A percentile compares a stretch with the other conserved stretches of the same genome.
phyloP scores from a whole-genome alignment of 257 asterid species.

The Cordia subcordata region DNA sequence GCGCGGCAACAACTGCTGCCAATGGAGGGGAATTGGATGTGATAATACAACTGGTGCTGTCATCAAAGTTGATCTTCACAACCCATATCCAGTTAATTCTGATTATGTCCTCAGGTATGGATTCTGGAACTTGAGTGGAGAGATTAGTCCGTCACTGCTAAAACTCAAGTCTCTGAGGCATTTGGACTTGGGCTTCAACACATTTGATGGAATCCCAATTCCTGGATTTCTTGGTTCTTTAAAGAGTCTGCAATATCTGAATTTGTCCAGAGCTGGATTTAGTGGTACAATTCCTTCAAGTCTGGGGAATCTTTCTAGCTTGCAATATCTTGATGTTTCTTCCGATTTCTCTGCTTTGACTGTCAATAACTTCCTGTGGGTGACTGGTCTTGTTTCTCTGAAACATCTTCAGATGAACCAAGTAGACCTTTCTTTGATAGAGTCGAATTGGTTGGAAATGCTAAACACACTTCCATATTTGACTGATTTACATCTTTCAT shows the following conservation, averaged over 20 bases:
- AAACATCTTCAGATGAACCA: conserved; percentile 34
- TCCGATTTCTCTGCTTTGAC: conserved; percentile 15
- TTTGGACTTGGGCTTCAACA: conserved; percentile 49
- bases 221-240: conserved; percentile 42
- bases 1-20: conserved; percentile 38
- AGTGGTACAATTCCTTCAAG: conserved; percentile 27
- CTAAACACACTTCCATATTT: conserved; percentile 33
- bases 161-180: conserved; percentile 30
- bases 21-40: conserved; percentile 41
- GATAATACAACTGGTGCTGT: conserved; percentile 28
- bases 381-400: conserved; percentile 30
- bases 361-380: conserved; percentile 31
- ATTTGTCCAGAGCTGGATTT: conserved; percentile 45
- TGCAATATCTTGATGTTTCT: conserved; percentile 50
- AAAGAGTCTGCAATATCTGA: conserved; percentile 31
- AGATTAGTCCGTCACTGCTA: conserved; percentile 39
- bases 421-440: conserved; percentile 37
- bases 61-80: conserved; percentile 31
- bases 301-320: conserved; percentile 40
- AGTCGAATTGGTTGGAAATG: conserved; percentile 31
- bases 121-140: conserved; percentile 52
- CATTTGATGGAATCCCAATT: conserved; percentile 33
- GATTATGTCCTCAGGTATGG: conserved; percentile 18
- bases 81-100: conserved; percentile 18
- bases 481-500: conserved; percentile 30